phyloP scores from a whole-genome alignment of 2,329 filamentous ascomycete genomes.

The Cercospora zeina region DNA sequence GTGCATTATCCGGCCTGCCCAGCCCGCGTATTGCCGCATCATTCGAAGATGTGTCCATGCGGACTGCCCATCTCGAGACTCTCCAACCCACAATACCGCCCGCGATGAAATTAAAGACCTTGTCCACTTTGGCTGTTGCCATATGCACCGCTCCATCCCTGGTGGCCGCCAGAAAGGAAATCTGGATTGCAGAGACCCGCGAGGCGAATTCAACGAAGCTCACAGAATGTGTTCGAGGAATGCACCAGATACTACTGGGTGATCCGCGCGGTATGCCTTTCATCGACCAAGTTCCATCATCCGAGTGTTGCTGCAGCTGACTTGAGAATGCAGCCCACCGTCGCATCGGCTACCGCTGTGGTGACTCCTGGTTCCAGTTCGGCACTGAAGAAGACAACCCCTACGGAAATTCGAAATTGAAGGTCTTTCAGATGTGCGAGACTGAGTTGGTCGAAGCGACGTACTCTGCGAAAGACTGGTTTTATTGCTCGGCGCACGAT shows the following conservation, averaged over 20 bases:
- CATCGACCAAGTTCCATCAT: accelerated
- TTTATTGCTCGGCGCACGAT: background rate
- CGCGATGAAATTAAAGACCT: background rate
- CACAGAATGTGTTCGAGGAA: background rate
- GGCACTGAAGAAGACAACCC: background rate
- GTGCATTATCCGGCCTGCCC: background rate
- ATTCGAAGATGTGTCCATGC: background rate
- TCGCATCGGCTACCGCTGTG: background rate
- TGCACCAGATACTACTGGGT: background rate
- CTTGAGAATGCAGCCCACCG: background rate
- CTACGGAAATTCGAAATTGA: background rate
- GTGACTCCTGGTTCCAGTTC: background rate
- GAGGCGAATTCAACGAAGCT: background rate
- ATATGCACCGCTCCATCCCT: background rate
- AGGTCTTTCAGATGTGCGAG: background rate
- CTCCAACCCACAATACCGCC: background rate
- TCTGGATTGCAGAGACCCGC: background rate
- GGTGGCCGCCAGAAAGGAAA: background rate
- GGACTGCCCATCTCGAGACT: background rate
- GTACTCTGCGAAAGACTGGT: background rate
- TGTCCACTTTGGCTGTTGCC: background rate
- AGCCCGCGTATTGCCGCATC: background rate
- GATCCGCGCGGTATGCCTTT: background rate
- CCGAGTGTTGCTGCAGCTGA: background rate
- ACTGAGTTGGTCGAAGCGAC: background rate